Conservation (phyloP, 2,329 filamentous ascomycete species). For the Colletotrichum noveboracense region DNA sequence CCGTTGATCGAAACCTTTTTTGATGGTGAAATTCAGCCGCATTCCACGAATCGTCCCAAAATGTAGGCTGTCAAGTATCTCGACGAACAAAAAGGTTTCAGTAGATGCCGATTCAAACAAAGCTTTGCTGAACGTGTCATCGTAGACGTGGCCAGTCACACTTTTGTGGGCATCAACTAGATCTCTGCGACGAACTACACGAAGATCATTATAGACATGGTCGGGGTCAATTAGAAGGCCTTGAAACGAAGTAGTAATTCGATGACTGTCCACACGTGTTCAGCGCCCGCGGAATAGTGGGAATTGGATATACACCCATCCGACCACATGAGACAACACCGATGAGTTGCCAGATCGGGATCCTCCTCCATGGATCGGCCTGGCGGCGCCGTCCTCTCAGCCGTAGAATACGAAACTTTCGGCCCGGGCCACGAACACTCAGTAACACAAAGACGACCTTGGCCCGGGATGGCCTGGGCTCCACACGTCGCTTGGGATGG, state of each 20-base stretch:
- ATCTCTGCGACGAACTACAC: not conserved
- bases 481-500: not conserved
- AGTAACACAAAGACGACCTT: not conserved
- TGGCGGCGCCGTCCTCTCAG: not conserved
- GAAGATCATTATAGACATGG: not conserved
- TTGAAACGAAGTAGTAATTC: not conserved
- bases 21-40: not conserved
- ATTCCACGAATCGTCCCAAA: not conserved
- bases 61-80: too few species aligned
- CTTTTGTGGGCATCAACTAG: not conserved
- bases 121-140: not conserved
- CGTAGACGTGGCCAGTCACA: not conserved
- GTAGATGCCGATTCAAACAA: not conserved
- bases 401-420: not conserved
- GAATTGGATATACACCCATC: not conserved
- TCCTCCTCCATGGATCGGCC: not conserved
- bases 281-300: not conserved
- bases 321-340: not conserved
- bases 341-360: not conserved
- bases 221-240: not conserved
- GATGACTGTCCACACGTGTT: not conserved
- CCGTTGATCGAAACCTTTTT: not conserved
- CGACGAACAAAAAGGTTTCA: not conserved
- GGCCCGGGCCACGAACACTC: slow-evolving; percentile 3
- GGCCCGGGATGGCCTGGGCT: not conserved